Evolutionary conservation across 345 rosid genomes (phyloP), one percentile per base, ranked within the genome.

Genomic region (Clarkia xantiana): DNA sequence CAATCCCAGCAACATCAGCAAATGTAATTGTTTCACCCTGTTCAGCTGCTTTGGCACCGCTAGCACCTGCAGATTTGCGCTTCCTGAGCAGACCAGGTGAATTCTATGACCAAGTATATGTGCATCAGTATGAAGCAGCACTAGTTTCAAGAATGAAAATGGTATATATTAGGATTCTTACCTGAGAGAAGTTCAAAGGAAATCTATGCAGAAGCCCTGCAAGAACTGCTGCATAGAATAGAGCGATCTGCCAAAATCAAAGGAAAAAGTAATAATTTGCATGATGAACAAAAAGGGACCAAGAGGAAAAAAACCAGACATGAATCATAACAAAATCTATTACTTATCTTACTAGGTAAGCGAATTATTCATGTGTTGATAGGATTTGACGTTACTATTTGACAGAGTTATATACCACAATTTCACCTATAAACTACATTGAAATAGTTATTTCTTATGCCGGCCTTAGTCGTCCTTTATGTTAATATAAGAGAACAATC

Each of bases 1-100:
- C 96, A 23, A 86, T 84, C 57, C 96, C 96, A 19, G 96, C 98
- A 62, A 91, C 95, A 63, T 91, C 98, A 55, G 96, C 87, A 73
- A 91, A 91, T 47, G 95, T 84, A 50, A 91, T 80, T 44, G 73
- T 49, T 62, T 80, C 98, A 51, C 94, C 94, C 59, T 76, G 86
- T n/a, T 74, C 94, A 23, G 90, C 55, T 12, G 57, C 79, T 71
- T 84, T 86, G 17, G 77, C 59, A 58, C 82, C 78, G 52, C 69
- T 74, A 50, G 84, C 50, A 59, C 86, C 83, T 56, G 91, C 78
- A 36, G 93, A 55, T 52, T 91, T 86, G 34, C 90, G 81, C 52
- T 67, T 72, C 64, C 86, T 79, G 64, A 91, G 76, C 69, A 84
- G 96, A 18, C 95, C 94, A 57, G 95, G 76, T 17, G 94, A 55